Evolutionary conservation across 441 rosid genomes (phyloP).

Genomic region (Bruguiera hainesii): DNA sequence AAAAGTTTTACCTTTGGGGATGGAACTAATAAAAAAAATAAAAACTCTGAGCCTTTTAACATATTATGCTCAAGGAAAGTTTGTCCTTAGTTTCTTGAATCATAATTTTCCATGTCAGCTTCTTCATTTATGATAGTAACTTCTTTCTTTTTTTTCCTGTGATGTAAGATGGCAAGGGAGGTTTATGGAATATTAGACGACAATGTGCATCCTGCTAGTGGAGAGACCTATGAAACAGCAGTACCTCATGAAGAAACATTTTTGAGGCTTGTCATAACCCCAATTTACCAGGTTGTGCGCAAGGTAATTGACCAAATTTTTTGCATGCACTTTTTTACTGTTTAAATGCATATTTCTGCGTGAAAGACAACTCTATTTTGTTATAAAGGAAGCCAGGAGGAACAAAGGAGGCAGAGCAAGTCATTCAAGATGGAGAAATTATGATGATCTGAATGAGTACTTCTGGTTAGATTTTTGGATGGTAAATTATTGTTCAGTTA

Average conservation of each 20-base stretch:
- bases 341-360: constrained; percentile 11
- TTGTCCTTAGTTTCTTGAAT: not conserved
- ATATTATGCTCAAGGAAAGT: not conserved
- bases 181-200: constrained; percentile 58
- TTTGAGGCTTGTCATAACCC: constrained; percentile 74
- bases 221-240: constrained; percentile 46
- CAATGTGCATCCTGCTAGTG: constrained; percentile 60
- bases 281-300: constrained; percentile 68
- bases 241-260: constrained; percentile 78
- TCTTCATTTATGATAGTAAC: constrained; percentile 18
- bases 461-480: constrained; percentile 64
- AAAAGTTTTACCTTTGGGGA: not conserved
- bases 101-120: not conserved
- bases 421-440: constrained; percentile 98
- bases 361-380: constrained; percentile 26
- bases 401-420: constrained; percentile 83
- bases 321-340: constrained; percentile 3
- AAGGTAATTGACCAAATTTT: constrained; percentile 47
- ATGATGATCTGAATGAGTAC: constrained; percentile 96
- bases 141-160: constrained; percentile 23
- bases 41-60: not conserved
- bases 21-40: not conserved
- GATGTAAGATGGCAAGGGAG: constrained; percentile 73
- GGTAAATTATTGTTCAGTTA: constrained; percentile 10
- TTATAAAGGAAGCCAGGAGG: constrained; percentile 74